A percentile compares a stretch with the other conserved stretches of the same genome.
Evolutionary conservation across 768 basidiomycete species (phyloP).

Genomic region (Termitomyces bulborhizus): DNA sequence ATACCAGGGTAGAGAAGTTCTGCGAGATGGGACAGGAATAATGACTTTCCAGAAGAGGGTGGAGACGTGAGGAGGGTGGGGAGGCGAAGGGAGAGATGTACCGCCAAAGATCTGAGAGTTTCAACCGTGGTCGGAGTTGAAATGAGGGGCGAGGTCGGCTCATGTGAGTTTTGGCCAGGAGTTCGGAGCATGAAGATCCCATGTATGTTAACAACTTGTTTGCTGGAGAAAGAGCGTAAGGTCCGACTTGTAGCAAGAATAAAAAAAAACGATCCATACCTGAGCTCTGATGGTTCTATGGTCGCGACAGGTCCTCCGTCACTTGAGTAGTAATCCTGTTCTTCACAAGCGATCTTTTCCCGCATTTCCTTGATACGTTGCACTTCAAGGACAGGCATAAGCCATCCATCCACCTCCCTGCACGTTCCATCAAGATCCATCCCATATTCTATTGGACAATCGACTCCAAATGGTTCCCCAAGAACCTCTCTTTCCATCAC

Average conservation of each 20-base stretch:
- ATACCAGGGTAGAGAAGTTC: conserved; percentile 50
- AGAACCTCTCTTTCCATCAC: conserved; percentile 57
- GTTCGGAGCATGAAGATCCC: conserved; percentile 61
- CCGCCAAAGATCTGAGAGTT: conserved; percentile 57
- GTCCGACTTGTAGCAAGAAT: background rate
- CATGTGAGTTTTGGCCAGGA: conserved; percentile 13
- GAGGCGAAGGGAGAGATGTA: conserved; percentile 58
- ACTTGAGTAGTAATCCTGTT: conserved; percentile 39
- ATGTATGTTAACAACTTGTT: conserved; percentile 53
- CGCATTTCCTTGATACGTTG: conserved; percentile 51
- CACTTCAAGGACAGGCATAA: conserved; percentile 67
- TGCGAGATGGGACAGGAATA: conserved; percentile 75
- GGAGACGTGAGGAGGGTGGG: conserved; percentile 83
- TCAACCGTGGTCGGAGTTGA: conserved; percentile 53
- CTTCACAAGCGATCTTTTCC: conserved; percentile 32
- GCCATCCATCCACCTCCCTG: conserved; percentile 67
- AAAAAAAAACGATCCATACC: conserved; percentile 35
- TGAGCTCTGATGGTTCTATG: conserved; percentile 44
- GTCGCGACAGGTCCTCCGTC: conserved; percentile 25
- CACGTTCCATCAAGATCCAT: conserved; percentile 38
- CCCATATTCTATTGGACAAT: conserved; percentile 60
- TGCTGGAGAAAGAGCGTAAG: conserved; percentile 30
- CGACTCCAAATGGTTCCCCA: conserved; percentile 51
- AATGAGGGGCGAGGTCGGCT: conserved; percentile 40
- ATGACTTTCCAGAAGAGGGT: conserved; percentile 84